A percentile compares a stretch with the other conserved stretches of the same genome.
Conservation (phyloP, 2,329 filamentous ascomycete genomes). For the Botrytis fabae region DNA sequence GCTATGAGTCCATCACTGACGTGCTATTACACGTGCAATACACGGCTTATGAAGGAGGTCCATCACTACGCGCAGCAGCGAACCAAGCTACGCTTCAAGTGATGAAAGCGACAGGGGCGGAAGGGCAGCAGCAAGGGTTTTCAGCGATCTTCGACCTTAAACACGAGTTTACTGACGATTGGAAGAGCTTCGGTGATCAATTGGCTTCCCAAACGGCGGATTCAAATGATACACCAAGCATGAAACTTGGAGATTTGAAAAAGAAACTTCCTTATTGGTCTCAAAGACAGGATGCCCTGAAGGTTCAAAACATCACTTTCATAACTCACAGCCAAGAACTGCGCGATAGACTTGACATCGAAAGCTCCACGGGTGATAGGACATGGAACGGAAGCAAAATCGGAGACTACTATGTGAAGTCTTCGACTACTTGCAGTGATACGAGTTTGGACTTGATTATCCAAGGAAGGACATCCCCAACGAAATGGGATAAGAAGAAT, state of each 20-base stretch:
- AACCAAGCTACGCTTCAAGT: not conserved
- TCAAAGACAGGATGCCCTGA: not conserved
- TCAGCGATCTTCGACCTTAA: not conserved
- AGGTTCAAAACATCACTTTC: no score
- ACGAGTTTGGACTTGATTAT: no score
- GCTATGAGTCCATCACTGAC: not conserved
- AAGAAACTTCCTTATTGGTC: not conserved
- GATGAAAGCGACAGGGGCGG: not conserved
- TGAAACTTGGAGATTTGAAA: not conserved
- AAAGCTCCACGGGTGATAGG: no score
- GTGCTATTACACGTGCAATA: not conserved
- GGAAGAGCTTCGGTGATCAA: not conserved
- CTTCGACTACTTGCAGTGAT: no score
- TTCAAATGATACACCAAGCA: not conserved
- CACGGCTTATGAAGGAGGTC: conserved; percentile 8
- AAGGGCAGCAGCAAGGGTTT: not conserved
- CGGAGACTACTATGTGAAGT: no score
- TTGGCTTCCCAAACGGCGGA: no score
- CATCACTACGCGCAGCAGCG: conserved; percentile 1
- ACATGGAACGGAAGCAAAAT: no score
- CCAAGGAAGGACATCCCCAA: no score
- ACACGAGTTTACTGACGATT: conserved; percentile 1
- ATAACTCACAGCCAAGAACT: no score
- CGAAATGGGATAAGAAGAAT: no score
- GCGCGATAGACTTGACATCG: no score